Percentiles rank a stretch among this genome's conserved stretches.
Conservation (phyloP, 1,139 yeast genomes). For the Meyerozyma smithsonii region DNA sequence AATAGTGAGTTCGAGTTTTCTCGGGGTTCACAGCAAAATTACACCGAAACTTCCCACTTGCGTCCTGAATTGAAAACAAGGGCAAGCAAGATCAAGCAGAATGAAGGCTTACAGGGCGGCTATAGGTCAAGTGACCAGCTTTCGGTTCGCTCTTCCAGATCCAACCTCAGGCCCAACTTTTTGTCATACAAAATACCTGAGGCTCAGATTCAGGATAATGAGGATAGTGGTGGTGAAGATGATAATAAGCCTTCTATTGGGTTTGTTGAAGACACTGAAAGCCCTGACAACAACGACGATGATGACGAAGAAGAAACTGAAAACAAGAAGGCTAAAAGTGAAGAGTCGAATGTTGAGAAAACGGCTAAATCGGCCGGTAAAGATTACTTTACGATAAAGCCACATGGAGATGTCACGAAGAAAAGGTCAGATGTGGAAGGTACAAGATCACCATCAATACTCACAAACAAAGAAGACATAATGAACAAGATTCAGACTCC, state of each 20-base stretch:
- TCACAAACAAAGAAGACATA: constrained; percentile 36
- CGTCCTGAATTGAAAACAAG: constrained; percentile 2
- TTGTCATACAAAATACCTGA: constrained; percentile 76
- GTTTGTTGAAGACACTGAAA: constrained; percentile 22
- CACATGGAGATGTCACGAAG: neutral
- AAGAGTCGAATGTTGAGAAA: neutral
- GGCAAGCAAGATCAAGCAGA: constrained; percentile 2
- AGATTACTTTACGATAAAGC: neutral
- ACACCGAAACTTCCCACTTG: constrained; percentile 12
- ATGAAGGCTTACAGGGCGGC: constrained; percentile 2
- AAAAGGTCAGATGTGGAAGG: constrained; percentile 1
- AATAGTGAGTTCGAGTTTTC: neutral
- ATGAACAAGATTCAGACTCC: constrained; percentile 35
- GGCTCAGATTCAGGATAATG: constrained; percentile 65
- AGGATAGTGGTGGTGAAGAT: constrained; percentile 27
- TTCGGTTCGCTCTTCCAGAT: constrained; percentile 30
- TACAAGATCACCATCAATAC: constrained; percentile 27
- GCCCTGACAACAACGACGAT: constrained; percentile 12
- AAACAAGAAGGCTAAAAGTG: neutral
- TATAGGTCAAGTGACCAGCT: constrained; percentile 16
- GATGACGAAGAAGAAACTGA: constrained; percentile 4
- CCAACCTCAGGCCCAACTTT: constrained; percentile 60
- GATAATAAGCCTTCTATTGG: constrained; percentile 25
- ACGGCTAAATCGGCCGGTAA: neutral
- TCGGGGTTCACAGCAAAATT: constrained; percentile 4